Conservation (phyloP, 495 filamentous ascomycete genomes). For the Hapsidospora chrysogenum region DNA sequence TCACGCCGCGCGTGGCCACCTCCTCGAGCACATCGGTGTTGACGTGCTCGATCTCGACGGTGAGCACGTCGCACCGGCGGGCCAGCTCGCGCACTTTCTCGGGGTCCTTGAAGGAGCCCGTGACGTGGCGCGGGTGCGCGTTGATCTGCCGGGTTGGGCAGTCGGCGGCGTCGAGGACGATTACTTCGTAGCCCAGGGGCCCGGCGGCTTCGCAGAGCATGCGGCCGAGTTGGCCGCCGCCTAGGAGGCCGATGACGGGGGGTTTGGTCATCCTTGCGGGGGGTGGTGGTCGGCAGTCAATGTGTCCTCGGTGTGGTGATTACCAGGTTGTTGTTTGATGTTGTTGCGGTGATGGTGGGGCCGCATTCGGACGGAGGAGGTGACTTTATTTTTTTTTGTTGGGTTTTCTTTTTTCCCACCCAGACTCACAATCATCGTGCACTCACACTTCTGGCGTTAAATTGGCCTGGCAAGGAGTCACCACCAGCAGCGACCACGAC, state of each 20-base stretch:
- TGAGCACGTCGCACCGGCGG: conserved; percentile 62
- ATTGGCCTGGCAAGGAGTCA: too few relatives aligned
- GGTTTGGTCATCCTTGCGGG: too few relatives aligned
- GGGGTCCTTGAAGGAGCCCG: conserved; percentile 71
- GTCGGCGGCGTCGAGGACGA: conserved; percentile 62
- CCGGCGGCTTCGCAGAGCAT: conserved; percentile 94
- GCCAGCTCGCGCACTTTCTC: conserved; percentile 65
- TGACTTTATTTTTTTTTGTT: too few relatives aligned
- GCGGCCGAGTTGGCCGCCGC: conserved; percentile 68
- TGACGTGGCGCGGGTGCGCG: conserved; percentile 52
- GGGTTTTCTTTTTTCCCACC: too few relatives aligned
- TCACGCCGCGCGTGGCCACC: conserved; percentile 39
- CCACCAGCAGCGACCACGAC: too few relatives aligned
- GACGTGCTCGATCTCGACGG: conserved; percentile 97
- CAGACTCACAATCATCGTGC: too few relatives aligned
- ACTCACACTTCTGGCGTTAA: too few relatives aligned
- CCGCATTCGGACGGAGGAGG: too few relatives aligned
- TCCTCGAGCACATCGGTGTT: conserved; percentile 85
- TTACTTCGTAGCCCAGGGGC: conserved; percentile 63
- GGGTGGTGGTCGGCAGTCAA: too few relatives aligned
- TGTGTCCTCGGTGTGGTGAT: too few relatives aligned
- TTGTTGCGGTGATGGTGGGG: too few relatives aligned
- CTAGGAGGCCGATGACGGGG: conserved; percentile 26
- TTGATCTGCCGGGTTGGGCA: conserved; percentile 88
- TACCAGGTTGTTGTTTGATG: too few relatives aligned